These are phyloP conservation scores for Fusarium sp. DNA, from an alignment of 2,329 filamentous ascomycete species.

Conservation along the genomic window DNA sequence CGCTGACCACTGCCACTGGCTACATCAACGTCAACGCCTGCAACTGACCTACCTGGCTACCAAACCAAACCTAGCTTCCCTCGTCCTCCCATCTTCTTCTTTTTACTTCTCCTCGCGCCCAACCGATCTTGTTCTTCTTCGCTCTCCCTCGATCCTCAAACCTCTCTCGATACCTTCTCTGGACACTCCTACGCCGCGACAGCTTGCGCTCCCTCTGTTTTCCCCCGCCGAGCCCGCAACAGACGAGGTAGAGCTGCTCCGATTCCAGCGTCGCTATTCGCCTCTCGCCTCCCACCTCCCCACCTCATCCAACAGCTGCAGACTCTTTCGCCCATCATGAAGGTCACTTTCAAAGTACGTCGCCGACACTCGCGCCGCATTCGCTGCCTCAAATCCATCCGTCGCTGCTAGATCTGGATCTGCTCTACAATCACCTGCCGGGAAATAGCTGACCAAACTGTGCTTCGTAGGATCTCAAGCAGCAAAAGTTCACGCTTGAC, in stretches of 20 bases:
- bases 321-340: constrained; percentile 66
- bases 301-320: constrained; percentile 47
- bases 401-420: neutral
- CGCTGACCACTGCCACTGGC: constrained; percentile 10
- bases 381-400: neutral
- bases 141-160: constrained; percentile 12
- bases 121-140: constrained; percentile 9
- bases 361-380: constrained; percentile 20
- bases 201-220: neutral
- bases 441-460: constrained; percentile 19
- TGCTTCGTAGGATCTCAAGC: constrained; percentile 85
- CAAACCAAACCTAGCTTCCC: constrained; percentile 27
- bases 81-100: constrained; percentile 9
- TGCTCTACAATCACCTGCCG: neutral
- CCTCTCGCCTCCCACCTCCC: constrained; percentile 40
- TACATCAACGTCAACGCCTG: constrained; percentile 37
- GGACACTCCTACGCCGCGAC: neutral
- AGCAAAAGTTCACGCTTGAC: constrained; percentile 97
- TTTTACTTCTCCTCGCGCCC: constrained; percentile 19
- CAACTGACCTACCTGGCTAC: neutral
- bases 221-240: constrained; percentile 12
- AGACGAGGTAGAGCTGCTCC: constrained; percentile 23
- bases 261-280: constrained; percentile 29
- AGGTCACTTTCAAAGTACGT: constrained; percentile 75
- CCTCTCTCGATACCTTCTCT: neutral